These are phyloP conservation scores for Paracoccidioides lutzii DNA, from an alignment of 2,329 filamentous ascomycete species.

Conservation along the genomic window DNA sequence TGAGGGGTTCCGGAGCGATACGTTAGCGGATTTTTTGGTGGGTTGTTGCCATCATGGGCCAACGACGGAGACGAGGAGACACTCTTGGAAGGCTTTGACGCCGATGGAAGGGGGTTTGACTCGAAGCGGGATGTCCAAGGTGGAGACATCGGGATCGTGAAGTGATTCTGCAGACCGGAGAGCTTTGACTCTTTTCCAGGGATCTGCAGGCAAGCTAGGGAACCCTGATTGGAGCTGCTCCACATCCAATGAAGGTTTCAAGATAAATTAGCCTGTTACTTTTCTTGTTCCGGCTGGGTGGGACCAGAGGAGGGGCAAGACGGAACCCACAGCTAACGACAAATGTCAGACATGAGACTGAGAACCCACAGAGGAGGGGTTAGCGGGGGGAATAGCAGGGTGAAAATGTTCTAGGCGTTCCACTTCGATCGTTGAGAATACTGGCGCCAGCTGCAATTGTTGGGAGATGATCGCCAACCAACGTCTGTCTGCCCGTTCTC, in stretches of 20 bases:
- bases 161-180: background rate
- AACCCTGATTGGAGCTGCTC: too few species aligned
- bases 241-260: too few species aligned
- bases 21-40: background rate
- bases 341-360: background rate
- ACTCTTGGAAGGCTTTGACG: background rate
- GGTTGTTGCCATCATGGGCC: background rate
- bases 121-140: background rate
- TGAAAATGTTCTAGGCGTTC: too few species aligned
- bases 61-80: background rate
- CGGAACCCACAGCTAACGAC: background rate
- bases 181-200: background rate
- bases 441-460: background rate
- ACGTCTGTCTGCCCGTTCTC: too few species aligned
- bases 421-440: background rate
- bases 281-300: too few species aligned
- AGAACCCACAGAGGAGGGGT: too few species aligned
- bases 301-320: too few species aligned
- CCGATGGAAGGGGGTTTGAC: background rate
- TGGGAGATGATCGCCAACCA: background rate
- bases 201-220: background rate
- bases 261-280: too few species aligned
- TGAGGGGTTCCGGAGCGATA: background rate
- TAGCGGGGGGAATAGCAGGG: too few species aligned
- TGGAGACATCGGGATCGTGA: background rate